A percentile compares a stretch with the other conserved stretches of the same genome.
Evolutionary conservation across 176 grass and related monocot genomes (phyloP).

Genomic region (Guadua angustifolia): DNA sequence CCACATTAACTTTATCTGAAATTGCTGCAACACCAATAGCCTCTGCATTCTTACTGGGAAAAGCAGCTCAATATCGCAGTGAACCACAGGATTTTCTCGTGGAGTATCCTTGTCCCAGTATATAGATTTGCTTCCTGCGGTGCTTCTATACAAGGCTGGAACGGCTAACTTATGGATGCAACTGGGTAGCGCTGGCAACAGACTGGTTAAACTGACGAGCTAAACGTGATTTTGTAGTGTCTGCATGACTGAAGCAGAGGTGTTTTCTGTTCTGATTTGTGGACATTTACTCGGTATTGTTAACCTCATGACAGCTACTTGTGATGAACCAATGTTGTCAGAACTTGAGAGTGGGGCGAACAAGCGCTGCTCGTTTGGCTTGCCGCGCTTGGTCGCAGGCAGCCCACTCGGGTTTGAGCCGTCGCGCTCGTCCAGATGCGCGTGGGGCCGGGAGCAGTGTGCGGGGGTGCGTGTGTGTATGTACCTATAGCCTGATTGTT

Average conservation of each 20-base stretch:
- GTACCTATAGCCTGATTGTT: no score
- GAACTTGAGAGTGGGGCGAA: no score
- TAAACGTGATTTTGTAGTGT: background rate
- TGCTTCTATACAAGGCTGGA: no score
- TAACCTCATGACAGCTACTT: no score
- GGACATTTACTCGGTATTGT: background rate
- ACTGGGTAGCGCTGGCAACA: background rate
- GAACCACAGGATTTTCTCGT: background rate
- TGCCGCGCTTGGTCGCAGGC: no score
- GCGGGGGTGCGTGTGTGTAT: no score
- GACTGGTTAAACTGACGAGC: background rate
- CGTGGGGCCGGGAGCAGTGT: no score
- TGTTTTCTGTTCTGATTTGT: background rate
- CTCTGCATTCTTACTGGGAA: background rate
- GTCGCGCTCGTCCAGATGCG: no score
- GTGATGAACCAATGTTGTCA: no score
- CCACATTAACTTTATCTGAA: slow-evolving; percentile 18
- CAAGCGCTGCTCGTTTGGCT: no score
- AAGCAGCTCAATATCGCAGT: background rate
- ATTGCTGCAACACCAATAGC: background rate
- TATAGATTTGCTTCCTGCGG: no score
- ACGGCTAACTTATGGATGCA: background rate
- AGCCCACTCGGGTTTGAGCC: no score
- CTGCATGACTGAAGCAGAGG: background rate
- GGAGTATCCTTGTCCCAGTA: background rate